A percentile compares a stretch with the other conserved stretches of the same genome.
phyloP scores from a whole-genome alignment of 345 rosid species.

The Syzygium jambos region DNA sequence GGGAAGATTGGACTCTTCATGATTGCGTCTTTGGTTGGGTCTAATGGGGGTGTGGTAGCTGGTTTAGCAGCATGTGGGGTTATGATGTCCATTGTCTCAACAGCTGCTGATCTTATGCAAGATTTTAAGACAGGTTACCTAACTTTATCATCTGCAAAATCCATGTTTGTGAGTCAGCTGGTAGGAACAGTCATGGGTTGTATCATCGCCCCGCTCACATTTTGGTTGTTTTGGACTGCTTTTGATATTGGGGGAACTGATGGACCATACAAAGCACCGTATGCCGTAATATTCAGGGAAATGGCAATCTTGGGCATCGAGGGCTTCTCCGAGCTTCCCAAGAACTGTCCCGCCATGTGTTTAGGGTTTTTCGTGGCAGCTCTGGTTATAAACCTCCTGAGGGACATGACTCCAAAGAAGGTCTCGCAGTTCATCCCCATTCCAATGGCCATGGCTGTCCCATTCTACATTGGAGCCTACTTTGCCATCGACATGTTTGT shows the following conservation, averaged over 20 bases:
- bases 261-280: constrained; percentile 85
- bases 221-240: constrained; percentile 83
- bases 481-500: constrained; percentile 89
- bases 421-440: constrained; percentile 75
- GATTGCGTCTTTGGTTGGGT: constrained; percentile 76
- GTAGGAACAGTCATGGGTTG: constrained; percentile 92
- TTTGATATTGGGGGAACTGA: constrained; percentile 80
- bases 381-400: constrained; percentile 49
- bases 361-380: constrained; percentile 64
- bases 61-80: constrained; percentile 83
- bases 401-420: constrained; percentile 57
- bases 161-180: constrained; percentile 86
- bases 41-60: constrained; percentile 75
- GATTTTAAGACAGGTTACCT: constrained; percentile 91
- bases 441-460: constrained; percentile 93
- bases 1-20: constrained; percentile 92
- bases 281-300: constrained; percentile 79
- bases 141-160: constrained; percentile 81
- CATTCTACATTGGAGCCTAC: constrained; percentile 86
- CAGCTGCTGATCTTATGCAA: constrained; percentile 96
- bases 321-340: constrained; percentile 77
- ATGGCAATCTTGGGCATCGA: constrained; percentile 80
- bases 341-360: constrained; percentile 70
- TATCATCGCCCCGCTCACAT: constrained; percentile 78
- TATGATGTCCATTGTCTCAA: constrained; percentile 92